Conservation (phyloP, 2,329 filamentous ascomycete species). For the Aspergillus texensis region DNA sequence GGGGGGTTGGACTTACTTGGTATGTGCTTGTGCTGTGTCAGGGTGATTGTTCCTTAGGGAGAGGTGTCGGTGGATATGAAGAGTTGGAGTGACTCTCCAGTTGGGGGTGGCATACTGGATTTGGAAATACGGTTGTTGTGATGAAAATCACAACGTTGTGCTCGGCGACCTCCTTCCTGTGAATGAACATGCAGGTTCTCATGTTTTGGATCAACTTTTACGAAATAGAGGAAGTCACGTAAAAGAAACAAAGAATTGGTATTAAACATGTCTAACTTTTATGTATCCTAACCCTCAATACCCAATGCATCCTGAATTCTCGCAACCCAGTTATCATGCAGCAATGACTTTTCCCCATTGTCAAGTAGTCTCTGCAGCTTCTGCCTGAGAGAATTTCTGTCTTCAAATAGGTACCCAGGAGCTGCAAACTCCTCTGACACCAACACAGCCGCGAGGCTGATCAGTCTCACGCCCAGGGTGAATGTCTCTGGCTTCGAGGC, state of each 20-base stretch:
- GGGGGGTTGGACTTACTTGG: not conserved
- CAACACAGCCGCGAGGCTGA: conserved; percentile 41
- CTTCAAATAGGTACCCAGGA: conserved; percentile 19
- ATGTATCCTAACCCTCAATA: conserved; percentile 17
- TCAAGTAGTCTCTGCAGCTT: conserved; percentile 30
- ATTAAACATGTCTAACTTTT: conserved; percentile 22
- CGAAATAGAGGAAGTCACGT: not conserved
- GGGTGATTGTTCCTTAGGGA: not conserved
- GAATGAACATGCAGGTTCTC: not conserved
- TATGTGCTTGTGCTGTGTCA: not conserved
- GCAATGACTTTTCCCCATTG: conserved; percentile 24
- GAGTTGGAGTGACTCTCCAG: not conserved
- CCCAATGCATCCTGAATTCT: conserved; percentile 31
- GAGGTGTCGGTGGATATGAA: not conserved
- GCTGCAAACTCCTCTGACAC: conserved; percentile 24
- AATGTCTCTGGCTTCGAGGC: conserved; percentile 70
- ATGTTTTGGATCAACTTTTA: not conserved
- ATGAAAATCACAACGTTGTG: not conserved
- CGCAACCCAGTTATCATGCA: conserved; percentile 38
- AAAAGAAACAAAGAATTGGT: not conserved
- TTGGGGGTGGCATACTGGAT: not conserved
- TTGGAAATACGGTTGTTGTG: not conserved
- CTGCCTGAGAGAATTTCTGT: conserved; percentile 19
- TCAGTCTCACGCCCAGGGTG: conserved; percentile 42
- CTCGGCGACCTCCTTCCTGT: not conserved